Base-by-base conservation (phyloP, 1,284 basidiomycete genomes). In the Gymnopus androsaceus region DNA sequence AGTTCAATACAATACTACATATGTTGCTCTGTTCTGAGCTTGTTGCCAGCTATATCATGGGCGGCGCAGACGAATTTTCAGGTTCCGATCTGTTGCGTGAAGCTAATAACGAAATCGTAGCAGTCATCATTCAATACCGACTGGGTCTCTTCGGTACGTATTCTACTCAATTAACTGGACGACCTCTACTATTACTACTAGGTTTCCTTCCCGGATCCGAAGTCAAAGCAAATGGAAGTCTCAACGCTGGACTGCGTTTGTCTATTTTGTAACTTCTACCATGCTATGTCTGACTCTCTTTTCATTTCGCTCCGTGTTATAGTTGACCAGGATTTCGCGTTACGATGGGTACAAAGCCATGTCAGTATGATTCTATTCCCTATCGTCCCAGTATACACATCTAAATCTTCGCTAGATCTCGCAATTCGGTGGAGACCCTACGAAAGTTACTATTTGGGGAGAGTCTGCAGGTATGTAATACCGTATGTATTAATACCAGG, bases 401-500 rank as follows among this genome's bases (percentile, higher is more conserved):
- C 11, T 3, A n/a, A 44, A 5, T 30, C 15, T n/a, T 21, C 11
- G 9, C 7, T 42, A 64, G 63, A 66, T 69, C 28, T 54, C 61
- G 8, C 61, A 63, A 17, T 70, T 71, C 48, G 67, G 68, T 3
- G 72, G 72, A 3, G 67, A 73, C 49, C 65, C 67, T 4, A 53
- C 53, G 6, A 65, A 63, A 37, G 70, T 73, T 9, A 71, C 68
- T 0, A 69, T 73, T 9, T 71, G 67, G 65, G 70, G 72, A 2
- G 57, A 69, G 56, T 69, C 67, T 44, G 68, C 70, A n/a, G 68
- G 67, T 62, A 50, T 50, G 37, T 12, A 25, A n/a, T n/a, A n/a
- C n/a, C n/a, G n/a, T 30, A 19, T 15, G 4, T 42, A 14, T 25
- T 21, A 14, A 25, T 15, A 38, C 11, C 9, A 15, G 4, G 15